Percentiles rank a stretch among this genome's conserved stretches.
Evolutionary conservation across 495 filamentous ascomycete genomes (phyloP).

Genomic region (Penicillium macrosclerotiorum): DNA sequence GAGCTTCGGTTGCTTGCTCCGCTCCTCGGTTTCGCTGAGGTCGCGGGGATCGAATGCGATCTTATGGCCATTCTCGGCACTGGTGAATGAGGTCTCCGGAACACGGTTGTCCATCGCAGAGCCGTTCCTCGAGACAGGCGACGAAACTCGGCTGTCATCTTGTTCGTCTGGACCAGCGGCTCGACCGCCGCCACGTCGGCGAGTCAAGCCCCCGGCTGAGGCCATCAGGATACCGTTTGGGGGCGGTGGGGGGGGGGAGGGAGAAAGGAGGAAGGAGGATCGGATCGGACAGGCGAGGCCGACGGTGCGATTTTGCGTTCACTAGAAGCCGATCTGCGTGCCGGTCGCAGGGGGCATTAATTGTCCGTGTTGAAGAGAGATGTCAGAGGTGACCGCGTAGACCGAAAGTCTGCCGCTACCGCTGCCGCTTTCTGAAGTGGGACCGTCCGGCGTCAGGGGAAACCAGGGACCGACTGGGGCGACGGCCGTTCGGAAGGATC

Average conservation of each 20-base stretch:
- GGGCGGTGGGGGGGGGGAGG: slow-evolving; percentile 18
- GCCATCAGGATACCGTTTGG: slow-evolving; percentile 49
- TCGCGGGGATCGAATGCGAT: slow-evolving; percentile 97
- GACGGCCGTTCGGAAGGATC: background rate
- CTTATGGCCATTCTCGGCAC: slow-evolving; percentile 94
- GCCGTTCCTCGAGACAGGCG: slow-evolving; percentile 59
- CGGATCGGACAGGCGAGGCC: slow-evolving; percentile 7
- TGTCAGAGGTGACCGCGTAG: slow-evolving; percentile 25
- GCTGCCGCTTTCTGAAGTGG: slow-evolving; percentile 26
- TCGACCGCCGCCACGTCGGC: slow-evolving; percentile 70
- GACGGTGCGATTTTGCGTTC: slow-evolving; percentile 1
- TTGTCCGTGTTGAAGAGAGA: slow-evolving; percentile 16
- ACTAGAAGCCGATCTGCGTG: slow-evolving; percentile 25
- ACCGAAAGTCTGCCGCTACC: slow-evolving; percentile 27
- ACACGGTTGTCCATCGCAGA: slow-evolving; percentile 60
- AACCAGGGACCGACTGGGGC: slow-evolving; percentile 26
- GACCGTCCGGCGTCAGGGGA: slow-evolving; percentile 33
- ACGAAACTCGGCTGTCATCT: slow-evolving; percentile 67
- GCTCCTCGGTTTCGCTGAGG: slow-evolving; percentile 93
- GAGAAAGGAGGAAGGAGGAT: slow-evolving; percentile 5
- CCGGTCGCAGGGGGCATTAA: slow-evolving; percentile 27
- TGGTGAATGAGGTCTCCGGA: slow-evolving; percentile 90
- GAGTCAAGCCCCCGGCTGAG: slow-evolving; percentile 69
- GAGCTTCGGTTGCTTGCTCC: slow-evolving; percentile 96
- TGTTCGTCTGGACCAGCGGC: slow-evolving; percentile 53